These are phyloP conservation scores for Ustilago nuda DNA, from an alignment of 1,284 basidiomycete species.

Conservation along the genomic window DNA sequence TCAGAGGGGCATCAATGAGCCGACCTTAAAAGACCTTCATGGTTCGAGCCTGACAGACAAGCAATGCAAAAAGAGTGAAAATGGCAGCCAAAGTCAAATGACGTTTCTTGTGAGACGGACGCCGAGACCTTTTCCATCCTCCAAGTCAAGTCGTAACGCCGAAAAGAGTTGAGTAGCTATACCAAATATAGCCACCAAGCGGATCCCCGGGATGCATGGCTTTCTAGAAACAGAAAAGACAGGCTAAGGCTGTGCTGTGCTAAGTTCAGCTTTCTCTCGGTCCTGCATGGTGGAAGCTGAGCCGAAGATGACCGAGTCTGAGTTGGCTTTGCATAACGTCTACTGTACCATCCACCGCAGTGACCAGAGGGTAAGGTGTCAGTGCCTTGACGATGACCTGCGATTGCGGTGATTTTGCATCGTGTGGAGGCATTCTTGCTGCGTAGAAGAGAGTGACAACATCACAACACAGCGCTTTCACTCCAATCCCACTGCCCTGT, in stretches of 20 bases:
- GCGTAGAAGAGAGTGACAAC: not conserved
- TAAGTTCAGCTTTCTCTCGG: not conserved
- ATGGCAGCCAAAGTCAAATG: not conserved
- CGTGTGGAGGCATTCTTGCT: conserved; percentile 13
- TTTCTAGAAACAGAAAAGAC: not conserved
- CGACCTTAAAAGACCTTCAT: conserved; percentile 11
- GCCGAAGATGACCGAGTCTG: not conserved
- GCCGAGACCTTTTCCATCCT: not conserved
- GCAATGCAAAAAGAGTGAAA: too few species aligned
- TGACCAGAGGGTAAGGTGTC: not conserved
- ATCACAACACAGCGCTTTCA: not conserved
- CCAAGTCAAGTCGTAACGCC: not conserved
- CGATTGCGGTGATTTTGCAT: not conserved
- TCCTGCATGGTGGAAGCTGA: conserved; percentile 1
- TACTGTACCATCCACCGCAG: not conserved
- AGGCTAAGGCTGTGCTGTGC: not conserved
- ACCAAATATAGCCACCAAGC: conserved; percentile 5
- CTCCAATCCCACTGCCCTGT: not conserved
- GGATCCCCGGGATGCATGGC: not conserved
- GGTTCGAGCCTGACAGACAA: not conserved
- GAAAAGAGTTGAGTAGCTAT: not conserved
- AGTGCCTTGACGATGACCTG: not conserved
- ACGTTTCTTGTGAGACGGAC: not conserved
- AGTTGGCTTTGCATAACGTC: not conserved
- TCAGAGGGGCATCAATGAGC: conserved; percentile 10